Conservation (phyloP, 306 rosid genomes). For the Rosa persica region DNA sequence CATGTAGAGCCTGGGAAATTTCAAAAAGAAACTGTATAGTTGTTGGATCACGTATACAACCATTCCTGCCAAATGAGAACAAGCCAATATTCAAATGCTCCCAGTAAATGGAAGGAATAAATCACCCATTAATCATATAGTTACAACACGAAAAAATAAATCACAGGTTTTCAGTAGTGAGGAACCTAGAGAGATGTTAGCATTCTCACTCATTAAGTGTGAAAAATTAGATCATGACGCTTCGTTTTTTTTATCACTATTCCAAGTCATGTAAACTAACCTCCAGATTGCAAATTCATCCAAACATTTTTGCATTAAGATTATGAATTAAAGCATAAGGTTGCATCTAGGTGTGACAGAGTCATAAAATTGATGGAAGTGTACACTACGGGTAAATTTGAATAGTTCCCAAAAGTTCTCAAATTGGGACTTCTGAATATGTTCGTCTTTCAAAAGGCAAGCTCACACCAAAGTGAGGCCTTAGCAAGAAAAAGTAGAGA, state of each 20-base stretch:
- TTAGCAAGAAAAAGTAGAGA: constrained; percentile 18
- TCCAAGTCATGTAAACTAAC: background rate
- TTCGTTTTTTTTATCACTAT: background rate
- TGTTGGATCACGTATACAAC: constrained; percentile 52
- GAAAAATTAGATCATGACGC: background rate
- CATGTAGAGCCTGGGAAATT: constrained; percentile 73
- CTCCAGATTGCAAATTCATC: constrained; percentile 5
- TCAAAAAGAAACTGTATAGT: constrained; percentile 77
- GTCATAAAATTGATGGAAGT: background rate
- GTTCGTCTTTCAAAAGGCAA: constrained; percentile 19
- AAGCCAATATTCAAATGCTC: constrained; percentile 25
- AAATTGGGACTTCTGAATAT: background rate
- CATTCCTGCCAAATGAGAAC: constrained; percentile 55
- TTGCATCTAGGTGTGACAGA: too few relatives aligned
- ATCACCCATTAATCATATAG: background rate
- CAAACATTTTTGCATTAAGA: background rate
- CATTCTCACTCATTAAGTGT: background rate
- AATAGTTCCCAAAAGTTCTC: constrained; percentile 6
- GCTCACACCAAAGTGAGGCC: background rate
- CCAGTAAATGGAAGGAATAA: constrained; percentile 17
- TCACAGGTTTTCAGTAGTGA: background rate
- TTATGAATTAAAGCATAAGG: background rate
- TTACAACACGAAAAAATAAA: background rate
- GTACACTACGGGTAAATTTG: background rate
- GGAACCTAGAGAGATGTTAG: background rate